Conservation (phyloP, 2,329 filamentous ascomycete genomes). For the Ceratocystis diversiconidia region DNA sequence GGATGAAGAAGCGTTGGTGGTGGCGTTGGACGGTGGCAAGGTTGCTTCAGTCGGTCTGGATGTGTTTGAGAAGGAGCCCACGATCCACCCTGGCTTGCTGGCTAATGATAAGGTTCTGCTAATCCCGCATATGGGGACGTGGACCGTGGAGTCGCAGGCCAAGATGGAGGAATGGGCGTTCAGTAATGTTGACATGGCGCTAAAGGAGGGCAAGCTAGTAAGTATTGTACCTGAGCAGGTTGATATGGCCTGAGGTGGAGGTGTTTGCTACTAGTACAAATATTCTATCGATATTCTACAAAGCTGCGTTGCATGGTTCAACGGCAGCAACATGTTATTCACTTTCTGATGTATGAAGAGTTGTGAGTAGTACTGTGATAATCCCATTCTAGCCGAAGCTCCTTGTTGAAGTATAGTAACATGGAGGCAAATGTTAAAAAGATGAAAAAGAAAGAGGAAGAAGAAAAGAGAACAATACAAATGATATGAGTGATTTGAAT, state of each 20-base stretch:
- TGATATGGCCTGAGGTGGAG: conserved; percentile 7
- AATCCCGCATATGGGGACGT: conserved; percentile 77
- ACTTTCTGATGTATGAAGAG: background rate
- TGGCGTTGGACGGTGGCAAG: conserved; percentile 53
- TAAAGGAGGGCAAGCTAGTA: conserved; percentile 47
- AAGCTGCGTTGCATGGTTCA: background rate
- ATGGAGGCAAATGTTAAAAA: conserved; percentile 17
- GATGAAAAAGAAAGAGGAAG: conserved; percentile 22
- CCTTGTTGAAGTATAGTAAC: conserved; percentile 10
- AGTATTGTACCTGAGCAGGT: conserved; percentile 61
- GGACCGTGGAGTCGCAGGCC: conserved; percentile 50
- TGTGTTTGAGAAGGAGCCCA: conserved; percentile 71
- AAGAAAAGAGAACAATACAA: background rate
- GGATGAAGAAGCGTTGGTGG: conserved; percentile 65
- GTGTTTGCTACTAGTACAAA: background rate
- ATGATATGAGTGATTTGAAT: no score
- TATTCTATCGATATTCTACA: background rate
- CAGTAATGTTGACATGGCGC: conserved; percentile 49
- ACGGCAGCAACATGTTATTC: background rate
- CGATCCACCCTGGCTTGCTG: conserved; percentile 57
- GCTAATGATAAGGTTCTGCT: conserved; percentile 58
- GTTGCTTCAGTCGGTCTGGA: conserved; percentile 62
- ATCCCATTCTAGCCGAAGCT: conserved; percentile 12
- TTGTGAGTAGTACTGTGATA: conserved; percentile 8
- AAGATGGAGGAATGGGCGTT: conserved; percentile 67